Conservation (phyloP, 1,284 basidiomycete species). For the Microbotryum lychnidis-dioicae region DNA sequence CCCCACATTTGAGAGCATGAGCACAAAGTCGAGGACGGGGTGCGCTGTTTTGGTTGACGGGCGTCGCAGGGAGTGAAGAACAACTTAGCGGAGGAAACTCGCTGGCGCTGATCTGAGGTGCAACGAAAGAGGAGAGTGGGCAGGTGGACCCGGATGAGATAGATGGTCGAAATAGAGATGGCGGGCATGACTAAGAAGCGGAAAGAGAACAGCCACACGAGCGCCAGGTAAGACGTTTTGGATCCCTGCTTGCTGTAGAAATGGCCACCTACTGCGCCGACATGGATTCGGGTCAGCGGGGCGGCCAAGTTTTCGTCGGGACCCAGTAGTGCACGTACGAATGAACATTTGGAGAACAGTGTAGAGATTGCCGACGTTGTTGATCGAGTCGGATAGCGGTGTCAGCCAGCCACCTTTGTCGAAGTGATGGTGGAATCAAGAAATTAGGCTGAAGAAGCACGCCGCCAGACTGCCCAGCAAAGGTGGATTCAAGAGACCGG, state of each 20-base stretch:
- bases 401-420: conserved; percentile 29
- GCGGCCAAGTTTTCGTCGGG: not conserved
- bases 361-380: conserved; percentile 38
- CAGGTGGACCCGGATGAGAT: conserved; percentile 29
- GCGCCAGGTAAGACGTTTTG: conserved; percentile 25
- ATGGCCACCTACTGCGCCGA: conserved; percentile 31
- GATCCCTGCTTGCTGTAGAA: conserved; percentile 24
- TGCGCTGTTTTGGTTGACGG: conserved; percentile 5
- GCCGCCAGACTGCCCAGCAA: conserved; percentile 38
- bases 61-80: not conserved
- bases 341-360: conserved; percentile 39
- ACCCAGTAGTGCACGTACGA: not conserved
- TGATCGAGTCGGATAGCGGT: conserved; percentile 30
- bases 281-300: not conserved
- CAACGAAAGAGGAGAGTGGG: conserved; percentile 31
- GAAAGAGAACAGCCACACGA: conserved; percentile 38
- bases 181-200: conserved; percentile 38
- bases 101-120: not conserved
- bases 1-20: conserved; percentile 38
- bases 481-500: conserved; percentile 33
- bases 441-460: conserved; percentile 36
- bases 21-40: conserved; percentile 37
- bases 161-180: conserved; percentile 35
- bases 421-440: conserved; percentile 34
- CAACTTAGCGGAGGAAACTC: not conserved